Percentiles rank a stretch among this genome's conserved stretches.
Evolutionary conservation across 805 yeast species (phyloP).

Genomic region (Ogataea ramenticola): DNA sequence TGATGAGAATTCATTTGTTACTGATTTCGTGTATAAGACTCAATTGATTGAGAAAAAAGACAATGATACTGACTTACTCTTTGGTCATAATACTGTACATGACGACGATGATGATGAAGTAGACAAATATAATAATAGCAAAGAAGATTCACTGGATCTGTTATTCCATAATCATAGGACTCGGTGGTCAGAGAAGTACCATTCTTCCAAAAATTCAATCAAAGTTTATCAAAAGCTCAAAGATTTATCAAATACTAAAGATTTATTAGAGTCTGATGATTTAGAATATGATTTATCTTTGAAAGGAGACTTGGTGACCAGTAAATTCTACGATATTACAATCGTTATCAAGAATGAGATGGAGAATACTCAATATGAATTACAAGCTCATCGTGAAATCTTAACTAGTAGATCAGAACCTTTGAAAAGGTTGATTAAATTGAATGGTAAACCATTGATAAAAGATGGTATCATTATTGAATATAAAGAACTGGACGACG

Average conservation of each 20-base stretch:
- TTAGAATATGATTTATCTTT: conserved; percentile 17
- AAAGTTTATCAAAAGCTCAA: not conserved
- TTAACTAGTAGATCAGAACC: conserved; percentile 6
- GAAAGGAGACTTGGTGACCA: conserved; percentile 6
- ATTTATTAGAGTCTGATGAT: conserved; percentile 29
- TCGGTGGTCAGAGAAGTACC: conserved; percentile 11
- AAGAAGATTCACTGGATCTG: not conserved
- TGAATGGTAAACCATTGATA: not conserved
- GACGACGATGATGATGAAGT: conserved; percentile 4
- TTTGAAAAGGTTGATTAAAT: conserved; percentile 2
- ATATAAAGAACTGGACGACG: not conserved
- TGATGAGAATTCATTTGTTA: conserved; percentile 6
- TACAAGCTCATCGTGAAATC: conserved; percentile 12
- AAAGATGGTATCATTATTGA: not conserved
- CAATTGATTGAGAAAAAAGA: conserved; percentile 1
- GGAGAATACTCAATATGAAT: conserved; percentile 2
- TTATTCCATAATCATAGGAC: conserved; percentile 1
- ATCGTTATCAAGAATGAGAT: conserved; percentile 8
- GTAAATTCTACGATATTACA: conserved; percentile 10
- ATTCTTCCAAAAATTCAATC: not conserved
- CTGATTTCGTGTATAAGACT: conserved; percentile 8
- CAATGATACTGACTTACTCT: not conserved
- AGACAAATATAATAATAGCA: too few species aligned
- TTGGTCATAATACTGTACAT: not conserved
- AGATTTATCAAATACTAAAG: conserved; percentile 14